A percentile compares a stretch with the other conserved stretches of the same genome.
These are phyloP conservation scores for Astrothelium macrocarpum DNA, from an alignment of 495 filamentous ascomycete species.

Conservation along the genomic window DNA sequence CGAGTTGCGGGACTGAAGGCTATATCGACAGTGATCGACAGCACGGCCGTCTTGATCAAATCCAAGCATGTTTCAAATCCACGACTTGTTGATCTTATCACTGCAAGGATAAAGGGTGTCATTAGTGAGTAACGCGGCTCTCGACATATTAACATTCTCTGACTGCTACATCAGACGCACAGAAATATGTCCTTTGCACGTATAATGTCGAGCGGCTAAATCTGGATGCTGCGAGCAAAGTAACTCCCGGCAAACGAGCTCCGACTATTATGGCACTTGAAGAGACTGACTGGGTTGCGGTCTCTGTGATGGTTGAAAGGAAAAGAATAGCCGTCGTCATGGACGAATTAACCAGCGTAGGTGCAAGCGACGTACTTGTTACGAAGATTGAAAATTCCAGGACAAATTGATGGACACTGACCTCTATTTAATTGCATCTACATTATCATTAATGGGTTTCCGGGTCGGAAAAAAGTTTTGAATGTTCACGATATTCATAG, in stretches of 20 bases:
- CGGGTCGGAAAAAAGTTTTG: neutral
- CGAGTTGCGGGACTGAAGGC: conserved; percentile 91
- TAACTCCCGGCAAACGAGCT: conserved; percentile 91
- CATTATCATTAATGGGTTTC: neutral
- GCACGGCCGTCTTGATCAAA: conserved; percentile 82
- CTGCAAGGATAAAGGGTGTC: conserved; percentile 75
- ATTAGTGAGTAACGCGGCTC: conserved; percentile 54
- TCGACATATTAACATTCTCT: neutral
- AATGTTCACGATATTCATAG: neutral
- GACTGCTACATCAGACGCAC: conserved; percentile 48
- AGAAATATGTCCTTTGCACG: conserved; percentile 89
- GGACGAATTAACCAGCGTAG: conserved; percentile 72
- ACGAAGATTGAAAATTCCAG: conserved; percentile 81
- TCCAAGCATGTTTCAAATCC: conserved; percentile 75
- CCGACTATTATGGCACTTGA: conserved; percentile 83
- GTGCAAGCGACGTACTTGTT: conserved; percentile 83
- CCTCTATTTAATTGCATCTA: neutral
- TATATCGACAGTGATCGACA: conserved; percentile 85
- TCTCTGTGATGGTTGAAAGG: conserved; percentile 90
- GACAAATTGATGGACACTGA: conserved; percentile 31
- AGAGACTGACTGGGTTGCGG: conserved; percentile 83
- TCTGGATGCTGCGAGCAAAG: conserved; percentile 56
- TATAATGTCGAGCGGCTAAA: conserved; percentile 75
- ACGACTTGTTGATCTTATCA: conserved; percentile 68
- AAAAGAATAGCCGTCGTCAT: conserved; percentile 80